Base-by-base conservation (phyloP, 768 basidiomycete genomes). In the Suillus subluteus region DNA sequence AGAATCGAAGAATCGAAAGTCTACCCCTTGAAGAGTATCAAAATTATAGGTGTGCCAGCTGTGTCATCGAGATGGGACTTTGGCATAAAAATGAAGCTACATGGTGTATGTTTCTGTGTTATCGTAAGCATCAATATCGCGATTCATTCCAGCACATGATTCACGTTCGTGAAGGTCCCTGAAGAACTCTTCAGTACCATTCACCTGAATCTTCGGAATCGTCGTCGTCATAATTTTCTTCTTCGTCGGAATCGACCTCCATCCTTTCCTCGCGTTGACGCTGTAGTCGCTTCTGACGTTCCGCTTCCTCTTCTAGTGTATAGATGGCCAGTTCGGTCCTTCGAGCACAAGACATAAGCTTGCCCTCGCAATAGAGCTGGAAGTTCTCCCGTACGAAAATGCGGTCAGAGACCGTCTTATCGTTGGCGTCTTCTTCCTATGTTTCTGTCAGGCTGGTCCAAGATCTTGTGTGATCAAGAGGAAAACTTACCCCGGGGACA, bases 361-460 rank as follows among this genome's bases (percentile, higher is more conserved):
- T 71, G 63, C 74, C 71, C 41, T 72, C 48, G 56, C 72, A 72
- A 38, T 73, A 78, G 13, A 68, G 68, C 62, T 62, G 64, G 48
- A 78, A 78, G 37, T 71, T 72, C 9, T 73, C 66, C 11, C 46
- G 35, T 11, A 70, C 65, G 21, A 71, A 74, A 30, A 78, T 44
- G 16, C 71, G 70, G 6, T 63, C 48, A 3, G 73, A 37, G 4
- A 73, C 68, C 0, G 9, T 66, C 61, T 76, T 75, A 0, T 76
- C 72, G 9, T 74, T 70, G 13, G 73, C 64, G 0, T 72, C 72
- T 8, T 62, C 6, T 62, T 73, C 76, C 76, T 76, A 55, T 21
- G 15, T n/a, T 26, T 26, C 2, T 16, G n/a, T 70, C 9, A 70
- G 64, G 12, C 7, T 30, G 38, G 11, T 37, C 13, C 11, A 6